These are phyloP conservation scores for Yamadazyma nakazawae DNA, from an alignment of 805 yeast species.

Conservation along the genomic window DNA sequence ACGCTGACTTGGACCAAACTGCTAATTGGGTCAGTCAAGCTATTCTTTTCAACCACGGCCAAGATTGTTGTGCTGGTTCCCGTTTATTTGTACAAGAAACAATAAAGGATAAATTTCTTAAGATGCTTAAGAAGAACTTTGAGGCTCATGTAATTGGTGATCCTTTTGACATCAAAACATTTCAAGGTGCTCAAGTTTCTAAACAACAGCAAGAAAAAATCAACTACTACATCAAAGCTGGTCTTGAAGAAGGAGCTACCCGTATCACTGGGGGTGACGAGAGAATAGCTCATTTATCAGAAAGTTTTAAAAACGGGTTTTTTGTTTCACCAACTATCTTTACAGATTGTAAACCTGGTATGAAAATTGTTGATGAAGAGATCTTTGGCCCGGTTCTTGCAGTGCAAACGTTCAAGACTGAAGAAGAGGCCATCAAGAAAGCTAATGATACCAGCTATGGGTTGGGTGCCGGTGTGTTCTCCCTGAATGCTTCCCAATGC, in stretches of 20 bases:
- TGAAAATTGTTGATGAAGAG: conserved; percentile 72
- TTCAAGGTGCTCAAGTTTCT: conserved; percentile 58
- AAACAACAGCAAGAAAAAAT: conserved; percentile 43
- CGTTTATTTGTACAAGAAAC: conserved; percentile 43
- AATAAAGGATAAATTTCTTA: conserved; percentile 41
- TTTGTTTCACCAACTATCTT: conserved; percentile 48
- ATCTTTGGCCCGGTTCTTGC: conserved; percentile 88
- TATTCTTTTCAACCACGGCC: conserved; percentile 46
- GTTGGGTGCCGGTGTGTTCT: conserved; percentile 62
- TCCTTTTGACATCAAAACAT: conserved; percentile 40
- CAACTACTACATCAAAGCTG: conserved; percentile 43
- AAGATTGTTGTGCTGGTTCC: conserved; percentile 47
- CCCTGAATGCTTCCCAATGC: conserved; percentile 54
- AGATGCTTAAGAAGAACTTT: conserved; percentile 25
- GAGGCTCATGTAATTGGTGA: conserved; percentile 40
- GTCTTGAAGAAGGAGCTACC: conserved; percentile 53
- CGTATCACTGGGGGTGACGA: conserved; percentile 44
- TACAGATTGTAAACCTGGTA: conserved; percentile 54
- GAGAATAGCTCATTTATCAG: conserved; percentile 12
- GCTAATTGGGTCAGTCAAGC: conserved; percentile 49
- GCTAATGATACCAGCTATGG: conserved; percentile 76
- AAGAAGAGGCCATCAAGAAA: conserved; percentile 61
- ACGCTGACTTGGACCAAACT: conserved; percentile 46
- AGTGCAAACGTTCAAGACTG: conserved; percentile 59
- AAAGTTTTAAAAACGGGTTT: conserved; percentile 18